phyloP scores from a whole-genome alignment of 2,329 filamentous ascomycete genomes.

The Aspergillus latus region DNA sequence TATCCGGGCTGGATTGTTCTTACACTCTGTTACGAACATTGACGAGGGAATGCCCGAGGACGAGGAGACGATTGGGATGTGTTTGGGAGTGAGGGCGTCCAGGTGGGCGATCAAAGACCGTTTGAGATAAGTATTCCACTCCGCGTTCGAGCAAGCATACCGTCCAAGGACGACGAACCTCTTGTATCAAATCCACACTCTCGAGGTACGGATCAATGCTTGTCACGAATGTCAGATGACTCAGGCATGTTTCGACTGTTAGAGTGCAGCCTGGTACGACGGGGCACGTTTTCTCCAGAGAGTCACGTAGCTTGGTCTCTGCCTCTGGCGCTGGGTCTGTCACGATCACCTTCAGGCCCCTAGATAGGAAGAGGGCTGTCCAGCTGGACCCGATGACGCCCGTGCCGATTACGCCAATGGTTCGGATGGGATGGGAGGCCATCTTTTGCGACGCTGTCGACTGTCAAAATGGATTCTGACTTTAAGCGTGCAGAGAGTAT shows the following conservation, averaged over 20 bases:
- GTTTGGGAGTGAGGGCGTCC: neutral
- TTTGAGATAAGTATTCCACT: neutral
- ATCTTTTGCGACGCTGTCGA: neutral
- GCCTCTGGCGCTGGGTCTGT: neutral
- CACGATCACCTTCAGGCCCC: neutral
- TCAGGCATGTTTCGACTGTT: neutral
- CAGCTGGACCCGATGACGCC: neutral
- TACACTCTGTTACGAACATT: neutral
- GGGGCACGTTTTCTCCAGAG: neutral
- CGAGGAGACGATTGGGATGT: neutral
- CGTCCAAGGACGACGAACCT: neutral
- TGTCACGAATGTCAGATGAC: neutral
- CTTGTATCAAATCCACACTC: neutral
- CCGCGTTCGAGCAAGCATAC: neutral
- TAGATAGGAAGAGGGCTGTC: neutral
- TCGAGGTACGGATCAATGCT: neutral
- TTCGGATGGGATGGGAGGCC: neutral
- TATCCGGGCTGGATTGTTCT: neutral
- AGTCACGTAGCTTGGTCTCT: neutral
- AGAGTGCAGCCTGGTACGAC: neutral
- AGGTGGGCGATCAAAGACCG: neutral
- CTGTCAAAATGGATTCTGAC: neutral
- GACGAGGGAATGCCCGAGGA: neutral
- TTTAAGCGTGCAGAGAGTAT: neutral
- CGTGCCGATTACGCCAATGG: neutral